A percentile compares a stretch with the other conserved stretches of the same genome.
Conservation (phyloP, 768 basidiomycete species). For the Collybiopsis confluens region DNA sequence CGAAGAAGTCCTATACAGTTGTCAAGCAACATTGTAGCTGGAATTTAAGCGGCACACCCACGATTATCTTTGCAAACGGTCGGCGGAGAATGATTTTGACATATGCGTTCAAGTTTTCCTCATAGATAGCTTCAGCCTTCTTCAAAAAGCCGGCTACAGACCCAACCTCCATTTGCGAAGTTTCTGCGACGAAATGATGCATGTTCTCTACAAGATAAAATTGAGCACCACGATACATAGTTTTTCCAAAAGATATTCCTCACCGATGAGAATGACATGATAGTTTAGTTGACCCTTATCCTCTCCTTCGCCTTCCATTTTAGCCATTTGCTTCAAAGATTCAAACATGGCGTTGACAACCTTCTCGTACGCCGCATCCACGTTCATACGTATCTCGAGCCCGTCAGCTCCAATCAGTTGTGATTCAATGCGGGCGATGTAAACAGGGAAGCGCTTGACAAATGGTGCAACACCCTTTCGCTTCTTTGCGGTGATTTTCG, state of each 20-base stretch:
- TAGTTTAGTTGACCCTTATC: slow-evolving; percentile 97
- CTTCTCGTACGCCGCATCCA: slow-evolving; percentile 82
- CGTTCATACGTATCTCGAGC: slow-evolving; percentile 70
- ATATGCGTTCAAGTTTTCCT: slow-evolving; percentile 84
- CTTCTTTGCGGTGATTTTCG: slow-evolving; percentile 88
- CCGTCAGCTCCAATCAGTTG: slow-evolving; percentile 77
- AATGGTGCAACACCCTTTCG: slow-evolving; percentile 90
- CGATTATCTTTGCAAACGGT: slow-evolving; percentile 84
- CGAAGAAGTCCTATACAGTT: slow-evolving; percentile 79
- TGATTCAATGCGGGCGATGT: slow-evolving; percentile 76
- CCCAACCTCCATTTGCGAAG: slow-evolving; percentile 61
- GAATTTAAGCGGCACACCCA: slow-evolving; percentile 31
- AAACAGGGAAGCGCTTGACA: slow-evolving; percentile 88
- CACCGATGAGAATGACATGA: slow-evolving; percentile 92
- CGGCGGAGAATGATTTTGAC: slow-evolving; percentile 82
- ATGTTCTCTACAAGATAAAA: slow-evolving; percentile 72
- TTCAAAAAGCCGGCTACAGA: slow-evolving; percentile 61
- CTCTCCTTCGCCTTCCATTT: slow-evolving; percentile 88
- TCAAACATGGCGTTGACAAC: slow-evolving; percentile 92
- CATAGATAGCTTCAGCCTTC: slow-evolving; percentile 79
- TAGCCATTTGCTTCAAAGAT: slow-evolving; percentile 91
- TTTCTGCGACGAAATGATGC: slow-evolving; percentile 88
- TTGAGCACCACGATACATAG: not conserved
- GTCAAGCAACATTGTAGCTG: not conserved
- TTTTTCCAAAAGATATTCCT: slow-evolving; percentile 19